Evolutionary conservation across 2,329 filamentous ascomycete species (phyloP).

Genomic region (Cryphonectria nitschkei): DNA sequence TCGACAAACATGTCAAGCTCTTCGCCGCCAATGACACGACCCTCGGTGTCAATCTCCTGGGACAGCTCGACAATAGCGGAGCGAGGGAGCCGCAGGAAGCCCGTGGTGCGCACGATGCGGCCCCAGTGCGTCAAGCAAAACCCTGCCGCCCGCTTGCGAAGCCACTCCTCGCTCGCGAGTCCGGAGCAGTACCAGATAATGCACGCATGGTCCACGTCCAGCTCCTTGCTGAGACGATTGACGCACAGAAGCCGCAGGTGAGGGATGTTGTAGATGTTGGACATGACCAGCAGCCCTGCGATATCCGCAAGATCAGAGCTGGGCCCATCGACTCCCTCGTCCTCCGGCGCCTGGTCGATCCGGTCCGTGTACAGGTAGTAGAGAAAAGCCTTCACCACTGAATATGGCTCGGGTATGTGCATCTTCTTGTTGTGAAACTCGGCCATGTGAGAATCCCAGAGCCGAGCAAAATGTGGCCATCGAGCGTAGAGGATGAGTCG

Average conservation of each 20-base stretch:
- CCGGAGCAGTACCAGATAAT: constrained; percentile 95
- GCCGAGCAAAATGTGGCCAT: constrained; percentile 93
- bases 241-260: constrained; percentile 89
- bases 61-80: constrained; percentile 85
- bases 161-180: constrained; percentile 89
- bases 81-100: constrained; percentile 80
- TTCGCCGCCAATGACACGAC: constrained; percentile 86
- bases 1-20: constrained; percentile 67
- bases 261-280: constrained; percentile 96
- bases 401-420: constrained; percentile 96
- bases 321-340: constrained; percentile 62
- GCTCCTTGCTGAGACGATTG: constrained; percentile 84
- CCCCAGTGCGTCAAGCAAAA: constrained; percentile 97
- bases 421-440: constrained; percentile 97
- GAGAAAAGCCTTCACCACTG: constrained; percentile 90
- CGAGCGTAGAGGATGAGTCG: constrained; percentile 91
- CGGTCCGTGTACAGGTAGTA: constrained; percentile 97
- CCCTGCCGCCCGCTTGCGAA: constrained; percentile 81
- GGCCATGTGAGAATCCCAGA: constrained; percentile 93
- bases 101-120: constrained; percentile 84
- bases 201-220: constrained; percentile 93
- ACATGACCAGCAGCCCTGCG: constrained; percentile 93
- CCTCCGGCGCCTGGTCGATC: constrained; percentile 62
- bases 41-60: constrained; percentile 90
- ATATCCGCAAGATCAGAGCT: constrained; percentile 83